Base-by-base conservation (phyloP, 192 early-diverging fungal species). In the Dissophora ornata region DNA sequence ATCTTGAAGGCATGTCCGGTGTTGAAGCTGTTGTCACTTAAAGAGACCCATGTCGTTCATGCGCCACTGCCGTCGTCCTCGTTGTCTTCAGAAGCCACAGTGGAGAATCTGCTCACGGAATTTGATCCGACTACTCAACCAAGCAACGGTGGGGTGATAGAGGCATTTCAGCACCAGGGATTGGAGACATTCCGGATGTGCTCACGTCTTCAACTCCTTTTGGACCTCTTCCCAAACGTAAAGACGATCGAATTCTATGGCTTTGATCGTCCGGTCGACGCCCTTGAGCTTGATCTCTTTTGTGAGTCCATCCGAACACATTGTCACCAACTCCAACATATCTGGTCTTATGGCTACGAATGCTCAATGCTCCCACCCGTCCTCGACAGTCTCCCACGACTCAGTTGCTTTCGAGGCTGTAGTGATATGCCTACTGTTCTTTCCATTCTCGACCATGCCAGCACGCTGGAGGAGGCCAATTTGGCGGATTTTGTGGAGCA, bases 301-400 rank as follows among this genome's bases (percentile, higher is more conserved):
- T 65, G 70, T 22, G 40, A 41, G 6, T 54, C 70, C 0, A 52
- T 74, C 25, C 55, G 40, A 6, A 16, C 40, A 4, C 24, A 52
- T 25, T 74, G 70, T 19, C 56, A 40, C 13, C 5, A 49, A 12
- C 49, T 74, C 5, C 28, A 54, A 22, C 55, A 65, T 24, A 12
- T 74, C 12, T 54, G 28, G 53, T 36, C 70, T 4, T 59, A 25
- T 38, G 70, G 70, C 11, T 74, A 62, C 33, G 70, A 74, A 21
- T 74, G 70, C 45, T 74, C 70, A 9, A 74, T 74, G 70, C 41
- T 74, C 10, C 62, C 70, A 1, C 15, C 47, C 0, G 26, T 74
- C 42, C 12, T 74, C 2, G 55, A 58, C 9, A 38, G 29, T 16
- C 8, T 65, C 2, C 36, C 12, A 2, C 28, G n/a, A 13, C 34